Evolutionary conservation across 176 grass and related monocot genomes (phyloP).

Genomic region (Rhynchospora breviuscula): DNA sequence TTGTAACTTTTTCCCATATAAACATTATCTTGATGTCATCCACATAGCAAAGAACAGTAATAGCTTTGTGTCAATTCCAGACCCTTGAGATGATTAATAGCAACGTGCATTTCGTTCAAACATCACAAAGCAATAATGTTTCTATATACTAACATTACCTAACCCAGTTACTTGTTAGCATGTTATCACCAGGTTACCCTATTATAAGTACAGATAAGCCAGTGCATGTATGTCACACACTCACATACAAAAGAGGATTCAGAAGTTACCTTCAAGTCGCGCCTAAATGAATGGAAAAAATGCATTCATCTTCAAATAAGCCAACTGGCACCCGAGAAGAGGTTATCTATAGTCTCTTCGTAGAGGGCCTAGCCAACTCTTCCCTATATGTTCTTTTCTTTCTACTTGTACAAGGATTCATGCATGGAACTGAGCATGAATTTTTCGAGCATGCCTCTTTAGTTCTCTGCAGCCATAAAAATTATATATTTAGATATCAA

Average conservation of each 20-base stretch:
- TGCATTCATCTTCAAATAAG: slow-evolving; percentile 12
- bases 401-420: neutral
- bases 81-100: neutral
- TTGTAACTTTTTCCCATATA: neutral
- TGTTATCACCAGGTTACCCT: neutral
- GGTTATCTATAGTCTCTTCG: neutral
- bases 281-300: slow-evolving; percentile 14
- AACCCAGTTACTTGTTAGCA: neutral
- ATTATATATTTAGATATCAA: neutral
- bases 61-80: neutral
- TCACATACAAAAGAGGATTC: neutral
- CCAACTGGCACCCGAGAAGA: neutral
- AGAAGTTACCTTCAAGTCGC: neutral
- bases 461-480: neutral
- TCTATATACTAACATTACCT: neutral
- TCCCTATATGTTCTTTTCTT: neutral
- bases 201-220: neutral
- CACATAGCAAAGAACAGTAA: neutral
- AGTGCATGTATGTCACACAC: neutral
- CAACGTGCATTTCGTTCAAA: neutral
- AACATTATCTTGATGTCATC: neutral
- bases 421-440: neutral
- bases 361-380: neutral
- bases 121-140: neutral
- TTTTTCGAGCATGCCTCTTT: neutral